phyloP scores from a whole-genome alignment of 2,329 filamentous ascomycete genomes.

The Pseudogymnoascus sp. region DNA sequence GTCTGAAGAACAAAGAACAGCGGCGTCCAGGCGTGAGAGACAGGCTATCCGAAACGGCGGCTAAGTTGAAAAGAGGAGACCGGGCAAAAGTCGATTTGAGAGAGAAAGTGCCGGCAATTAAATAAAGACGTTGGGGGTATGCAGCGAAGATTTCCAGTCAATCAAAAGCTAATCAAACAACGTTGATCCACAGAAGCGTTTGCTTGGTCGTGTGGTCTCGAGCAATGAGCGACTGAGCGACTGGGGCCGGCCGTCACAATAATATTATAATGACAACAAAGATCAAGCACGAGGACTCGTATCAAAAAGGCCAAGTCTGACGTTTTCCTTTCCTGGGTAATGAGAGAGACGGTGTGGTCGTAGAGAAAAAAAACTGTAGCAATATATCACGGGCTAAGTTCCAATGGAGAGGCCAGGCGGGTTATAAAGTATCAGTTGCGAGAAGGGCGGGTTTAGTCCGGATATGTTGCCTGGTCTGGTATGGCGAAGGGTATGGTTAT shows the following conservation, averaged over 20 bases:
- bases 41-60: slow-evolving; percentile 3
- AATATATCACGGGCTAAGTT: background rate
- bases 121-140: background rate
- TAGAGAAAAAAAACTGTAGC: background rate
- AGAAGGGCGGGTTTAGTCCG: background rate
- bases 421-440: background rate
- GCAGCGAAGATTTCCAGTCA: slow-evolving; percentile 1
- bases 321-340: background rate
- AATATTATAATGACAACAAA: background rate
- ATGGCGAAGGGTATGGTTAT: background rate
- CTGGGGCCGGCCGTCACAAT: slow-evolving; percentile 4
- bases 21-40: background rate
- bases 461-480: background rate
- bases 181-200: slow-evolving; percentile 5
- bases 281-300: background rate
- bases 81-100: background rate
- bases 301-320: background rate
- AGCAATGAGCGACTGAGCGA: background rate
- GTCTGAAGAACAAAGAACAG: background rate
- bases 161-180: slow-evolving; percentile 3
- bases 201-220: slow-evolving; percentile 4
- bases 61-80: background rate
- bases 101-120: background rate
- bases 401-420: background rate
- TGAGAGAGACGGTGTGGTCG: background rate